Percentiles rank a stretch among this genome's conserved stretches.
These are phyloP conservation scores for Trichoderma aggressivum DNA, from an alignment of 2,329 filamentous ascomycete genomes.

Conservation along the genomic window DNA sequence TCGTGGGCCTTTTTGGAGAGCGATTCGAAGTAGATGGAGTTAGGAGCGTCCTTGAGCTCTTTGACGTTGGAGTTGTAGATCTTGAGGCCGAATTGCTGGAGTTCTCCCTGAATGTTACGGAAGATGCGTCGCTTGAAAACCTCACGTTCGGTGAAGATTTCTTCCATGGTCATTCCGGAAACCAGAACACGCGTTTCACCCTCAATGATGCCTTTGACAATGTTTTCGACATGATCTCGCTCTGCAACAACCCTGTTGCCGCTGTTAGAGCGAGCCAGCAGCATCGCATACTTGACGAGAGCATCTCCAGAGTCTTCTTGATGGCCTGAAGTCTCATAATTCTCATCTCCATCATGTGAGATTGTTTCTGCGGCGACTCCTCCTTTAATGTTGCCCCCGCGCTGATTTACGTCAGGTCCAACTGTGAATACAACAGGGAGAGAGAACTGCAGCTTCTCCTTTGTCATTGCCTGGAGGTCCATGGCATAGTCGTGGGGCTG, in stretches of 20 bases:
- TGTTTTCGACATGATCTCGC: neutral
- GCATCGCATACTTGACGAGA: neutral
- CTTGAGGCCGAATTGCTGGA: constrained; percentile 58
- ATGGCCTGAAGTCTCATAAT: neutral
- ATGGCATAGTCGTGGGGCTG: constrained; percentile 80
- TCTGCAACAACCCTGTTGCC: neutral
- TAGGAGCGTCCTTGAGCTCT: constrained; percentile 77
- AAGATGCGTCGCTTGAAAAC: constrained; percentile 74
- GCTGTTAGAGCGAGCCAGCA: neutral
- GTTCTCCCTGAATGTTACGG: constrained; percentile 72
- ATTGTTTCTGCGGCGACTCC: neutral
- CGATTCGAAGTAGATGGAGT: constrained; percentile 79
- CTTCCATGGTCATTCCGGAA: constrained; percentile 88
- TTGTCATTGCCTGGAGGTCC: constrained; percentile 82
- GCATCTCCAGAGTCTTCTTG: neutral
- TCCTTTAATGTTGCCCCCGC: constrained; percentile 38
- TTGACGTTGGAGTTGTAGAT: neutral
- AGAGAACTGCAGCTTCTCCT: constrained; percentile 79
- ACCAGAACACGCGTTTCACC: constrained; percentile 82
- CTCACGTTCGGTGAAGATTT: constrained; percentile 76
- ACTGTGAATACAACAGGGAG: constrained; percentile 84
- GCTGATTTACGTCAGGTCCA: constrained; percentile 68
- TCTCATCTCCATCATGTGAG: neutral
- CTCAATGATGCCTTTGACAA: constrained; percentile 75
- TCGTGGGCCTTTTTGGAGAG: constrained; percentile 82